Conservation (phyloP, 1,284 basidiomycete species). For the Stereum hirsutum region DNA sequence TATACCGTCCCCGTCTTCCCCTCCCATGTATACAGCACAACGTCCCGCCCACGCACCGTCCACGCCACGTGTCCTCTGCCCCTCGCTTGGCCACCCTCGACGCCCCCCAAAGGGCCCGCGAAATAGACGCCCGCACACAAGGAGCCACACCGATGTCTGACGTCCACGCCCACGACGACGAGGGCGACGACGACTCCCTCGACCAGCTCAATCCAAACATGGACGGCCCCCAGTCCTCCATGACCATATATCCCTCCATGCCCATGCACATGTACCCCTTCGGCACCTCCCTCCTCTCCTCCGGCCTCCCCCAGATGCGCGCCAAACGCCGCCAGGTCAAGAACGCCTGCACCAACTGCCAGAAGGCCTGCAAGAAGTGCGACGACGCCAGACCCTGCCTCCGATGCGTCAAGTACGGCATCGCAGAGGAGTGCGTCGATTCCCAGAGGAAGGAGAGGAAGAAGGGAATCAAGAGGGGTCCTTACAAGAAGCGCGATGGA, state of each 20-base stretch:
- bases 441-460: slow-evolving; percentile 78
- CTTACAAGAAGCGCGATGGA: slow-evolving; percentile 90
- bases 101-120: slow-evolving; percentile 10
- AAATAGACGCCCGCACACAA: slow-evolving; percentile 11
- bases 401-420: slow-evolving; percentile 80
- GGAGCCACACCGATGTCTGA: slow-evolving; percentile 10
- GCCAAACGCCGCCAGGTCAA: slow-evolving; percentile 83
- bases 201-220: slow-evolving; percentile 18
- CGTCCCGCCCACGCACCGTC: neutral
- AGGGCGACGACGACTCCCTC: slow-evolving; percentile 22
- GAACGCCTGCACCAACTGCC: slow-evolving; percentile 84
- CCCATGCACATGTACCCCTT: slow-evolving; percentile 64
- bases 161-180: slow-evolving; percentile 23
- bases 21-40: no score
- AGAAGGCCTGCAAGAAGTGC: slow-evolving; percentile 88
- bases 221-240: slow-evolving; percentile 34
- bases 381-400: slow-evolving; percentile 82
- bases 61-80: slow-evolving; percentile 8
- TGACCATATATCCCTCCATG: slow-evolving; percentile 43
- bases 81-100: slow-evolving; percentile 6
- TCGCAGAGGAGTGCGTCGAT: slow-evolving; percentile 72
- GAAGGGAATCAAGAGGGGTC: slow-evolving; percentile 81
- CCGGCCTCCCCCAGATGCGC: slow-evolving; percentile 32
- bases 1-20: neutral
- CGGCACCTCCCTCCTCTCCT: slow-evolving; percentile 35